phyloP scores from a whole-genome alignment of 768 basidiomycete species.

The Phanerochaete carnosa region DNA sequence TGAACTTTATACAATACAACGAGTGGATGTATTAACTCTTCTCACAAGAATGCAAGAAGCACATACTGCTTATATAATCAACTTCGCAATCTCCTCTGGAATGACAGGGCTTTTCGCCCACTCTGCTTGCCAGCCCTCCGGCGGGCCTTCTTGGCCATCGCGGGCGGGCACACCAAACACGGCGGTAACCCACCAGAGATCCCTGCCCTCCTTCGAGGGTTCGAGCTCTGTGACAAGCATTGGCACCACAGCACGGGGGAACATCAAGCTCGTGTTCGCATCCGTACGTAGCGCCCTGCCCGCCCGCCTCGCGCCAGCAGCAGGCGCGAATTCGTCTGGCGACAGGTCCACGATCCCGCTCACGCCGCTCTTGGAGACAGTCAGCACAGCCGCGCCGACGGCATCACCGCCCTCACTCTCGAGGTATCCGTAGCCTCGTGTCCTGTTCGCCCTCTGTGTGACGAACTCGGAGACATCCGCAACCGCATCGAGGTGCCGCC shows the following conservation, averaged over 20 bases:
- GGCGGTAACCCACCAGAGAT: slow-evolving; percentile 61
- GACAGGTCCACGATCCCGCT: slow-evolving; percentile 57
- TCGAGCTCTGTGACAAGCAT: slow-evolving; percentile 51
- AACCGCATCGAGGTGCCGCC: slow-evolving; percentile 51
- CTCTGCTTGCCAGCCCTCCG: slow-evolving; percentile 42
- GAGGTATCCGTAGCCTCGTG: slow-evolving; percentile 40
- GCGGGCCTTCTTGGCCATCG: slow-evolving; percentile 31
- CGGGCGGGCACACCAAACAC: slow-evolving; percentile 59
- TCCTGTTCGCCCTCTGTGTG: slow-evolving; percentile 3
- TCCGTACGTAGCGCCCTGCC: slow-evolving; percentile 59
- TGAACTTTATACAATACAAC: too few species aligned
- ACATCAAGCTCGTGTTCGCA: slow-evolving; percentile 70
- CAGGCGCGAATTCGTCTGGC: slow-evolving; percentile 8
- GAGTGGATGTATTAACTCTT: background rate
- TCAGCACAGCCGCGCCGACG: slow-evolving; percentile 33
- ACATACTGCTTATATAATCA: background rate
- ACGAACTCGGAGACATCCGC: slow-evolving; percentile 19
- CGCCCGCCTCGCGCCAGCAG: slow-evolving; percentile 17
- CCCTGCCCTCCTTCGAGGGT: slow-evolving; percentile 25
- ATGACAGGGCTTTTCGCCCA: slow-evolving; percentile 46
- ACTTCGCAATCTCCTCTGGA: slow-evolving; percentile 33
- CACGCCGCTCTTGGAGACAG: slow-evolving; percentile 57
- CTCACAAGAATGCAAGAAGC: background rate
- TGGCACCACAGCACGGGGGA: slow-evolving; percentile 63
- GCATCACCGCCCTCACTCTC: slow-evolving; percentile 33